Evolutionary conservation across 345 rosid species (phyloP).

Genomic region (Lepidium africanum): DNA sequence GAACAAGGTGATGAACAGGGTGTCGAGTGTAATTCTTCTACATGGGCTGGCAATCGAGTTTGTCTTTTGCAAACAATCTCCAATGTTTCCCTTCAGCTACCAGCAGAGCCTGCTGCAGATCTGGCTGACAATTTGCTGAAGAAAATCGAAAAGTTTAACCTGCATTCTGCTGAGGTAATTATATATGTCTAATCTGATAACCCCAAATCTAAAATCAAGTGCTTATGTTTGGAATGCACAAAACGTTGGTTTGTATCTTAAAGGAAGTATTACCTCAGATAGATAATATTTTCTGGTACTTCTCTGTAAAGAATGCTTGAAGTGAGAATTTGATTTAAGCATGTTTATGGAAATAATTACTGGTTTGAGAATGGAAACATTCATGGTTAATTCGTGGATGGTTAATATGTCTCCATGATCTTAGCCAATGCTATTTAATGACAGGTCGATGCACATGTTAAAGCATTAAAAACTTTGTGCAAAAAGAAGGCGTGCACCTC

Average conservation of each 20-base stretch:
- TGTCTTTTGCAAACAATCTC: conserved; percentile 87
- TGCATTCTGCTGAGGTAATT: conserved; percentile 86
- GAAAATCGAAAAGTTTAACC: conserved; percentile 69
- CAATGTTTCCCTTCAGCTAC: conserved; percentile 78
- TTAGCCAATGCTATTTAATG: conserved; percentile 23
- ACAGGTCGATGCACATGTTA: conserved; percentile 92
- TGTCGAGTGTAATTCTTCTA: conserved; percentile 44
- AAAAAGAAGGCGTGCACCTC: conserved; percentile 52
- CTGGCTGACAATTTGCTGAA: conserved; percentile 77
- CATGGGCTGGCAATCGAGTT: conserved; percentile 92
- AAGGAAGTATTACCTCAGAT: neutral
- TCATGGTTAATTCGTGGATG: neutral
- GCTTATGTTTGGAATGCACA: neutral
- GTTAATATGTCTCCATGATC: neutral
- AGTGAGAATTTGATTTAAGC: neutral
- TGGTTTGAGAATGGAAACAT: neutral
- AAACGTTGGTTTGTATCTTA: neutral
- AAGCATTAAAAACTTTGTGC: conserved; percentile 81
- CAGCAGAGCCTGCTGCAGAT: conserved; percentile 79
- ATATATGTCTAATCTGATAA: neutral
- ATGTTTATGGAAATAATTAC: neutral
- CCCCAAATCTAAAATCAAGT: neutral
- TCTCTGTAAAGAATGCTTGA: neutral
- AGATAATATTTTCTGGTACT: neutral
- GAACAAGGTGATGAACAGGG: conserved; percentile 33